Evolutionary conservation across 805 yeast genomes (phyloP).

Genomic region (Monosporozyma unispora): DNA sequence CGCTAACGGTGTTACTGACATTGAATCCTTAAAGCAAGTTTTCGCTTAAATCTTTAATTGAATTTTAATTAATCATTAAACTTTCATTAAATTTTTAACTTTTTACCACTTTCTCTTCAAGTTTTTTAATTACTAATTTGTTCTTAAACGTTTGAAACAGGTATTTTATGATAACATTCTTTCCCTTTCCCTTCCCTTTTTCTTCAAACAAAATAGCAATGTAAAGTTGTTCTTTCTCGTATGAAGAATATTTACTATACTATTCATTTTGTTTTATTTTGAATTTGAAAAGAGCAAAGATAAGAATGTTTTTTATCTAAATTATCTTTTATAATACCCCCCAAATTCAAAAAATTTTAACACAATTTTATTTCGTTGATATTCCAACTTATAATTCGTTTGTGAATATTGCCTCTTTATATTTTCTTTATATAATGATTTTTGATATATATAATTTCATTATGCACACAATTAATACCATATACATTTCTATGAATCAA

Average conservation of each 20-base stretch:
- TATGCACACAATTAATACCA: background rate
- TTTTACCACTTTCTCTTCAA: background rate
- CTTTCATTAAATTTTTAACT: background rate
- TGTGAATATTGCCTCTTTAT: background rate
- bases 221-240: too few species aligned
- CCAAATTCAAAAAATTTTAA: background rate
- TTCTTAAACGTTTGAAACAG: background rate
- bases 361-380: background rate
- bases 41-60: constrained; percentile 2
- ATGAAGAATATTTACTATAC: too few species aligned
- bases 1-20: constrained; percentile 18
- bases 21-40: constrained; percentile 3
- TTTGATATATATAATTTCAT: background rate
- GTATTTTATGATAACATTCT: background rate
- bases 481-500: background rate
- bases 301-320: background rate
- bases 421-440: background rate
- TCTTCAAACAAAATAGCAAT: background rate
- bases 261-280: too few species aligned
- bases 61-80: too few species aligned
- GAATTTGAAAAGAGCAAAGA: too few species aligned
- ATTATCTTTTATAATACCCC: background rate
- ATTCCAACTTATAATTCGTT: background rate
- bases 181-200: background rate
- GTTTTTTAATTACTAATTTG: background rate